These are phyloP conservation scores for Pythium dissotocum DNA, from an alignment of 352 stramenopile genomes.

Conservation along the genomic window DNA sequence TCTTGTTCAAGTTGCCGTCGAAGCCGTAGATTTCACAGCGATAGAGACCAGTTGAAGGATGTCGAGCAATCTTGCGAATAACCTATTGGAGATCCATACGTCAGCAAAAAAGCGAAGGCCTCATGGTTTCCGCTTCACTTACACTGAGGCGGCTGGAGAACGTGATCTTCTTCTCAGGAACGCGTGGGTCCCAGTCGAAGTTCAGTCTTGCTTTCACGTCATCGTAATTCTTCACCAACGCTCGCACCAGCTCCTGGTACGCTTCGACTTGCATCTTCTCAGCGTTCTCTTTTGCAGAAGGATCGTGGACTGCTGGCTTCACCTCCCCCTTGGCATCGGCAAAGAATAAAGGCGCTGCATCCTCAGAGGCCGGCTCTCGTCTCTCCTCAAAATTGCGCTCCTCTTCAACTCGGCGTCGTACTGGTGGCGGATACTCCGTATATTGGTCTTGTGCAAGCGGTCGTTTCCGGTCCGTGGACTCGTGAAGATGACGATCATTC, in stretches of 20 bases:
- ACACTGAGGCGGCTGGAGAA: constrained; percentile 34
- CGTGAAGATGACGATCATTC: not conserved
- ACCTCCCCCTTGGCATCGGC: constrained; percentile 50
- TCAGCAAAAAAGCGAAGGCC: not conserved
- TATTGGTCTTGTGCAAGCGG: not conserved
- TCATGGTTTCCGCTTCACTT: not conserved
- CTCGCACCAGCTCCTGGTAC: constrained; percentile 64
- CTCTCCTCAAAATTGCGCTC: not conserved
- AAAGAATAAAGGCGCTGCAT: constrained; percentile 35
- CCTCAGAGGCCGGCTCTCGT: not conserved
- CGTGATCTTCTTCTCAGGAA: constrained; percentile 26
- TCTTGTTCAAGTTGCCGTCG: constrained; percentile 36
- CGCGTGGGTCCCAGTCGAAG: constrained; percentile 43
- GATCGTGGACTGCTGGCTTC: constrained; percentile 25
- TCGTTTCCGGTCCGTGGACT: constrained; percentile 5
- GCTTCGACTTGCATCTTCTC: constrained; percentile 43
- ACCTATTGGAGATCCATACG: constrained; percentile 4
- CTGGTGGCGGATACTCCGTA: not conserved
- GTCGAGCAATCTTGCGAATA: constrained; percentile 13
- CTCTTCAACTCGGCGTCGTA: not conserved
- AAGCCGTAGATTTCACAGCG: constrained; percentile 41
- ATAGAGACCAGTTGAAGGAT: constrained; percentile 16
- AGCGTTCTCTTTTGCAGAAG: constrained; percentile 36
- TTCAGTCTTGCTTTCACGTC: constrained; percentile 35
- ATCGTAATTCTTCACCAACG: constrained; percentile 50